Evolutionary conservation across 108 stramenopile species (phyloP), one percentile per base, ranked within the genome.

Genomic region (Bacterosira constricta): DNA sequence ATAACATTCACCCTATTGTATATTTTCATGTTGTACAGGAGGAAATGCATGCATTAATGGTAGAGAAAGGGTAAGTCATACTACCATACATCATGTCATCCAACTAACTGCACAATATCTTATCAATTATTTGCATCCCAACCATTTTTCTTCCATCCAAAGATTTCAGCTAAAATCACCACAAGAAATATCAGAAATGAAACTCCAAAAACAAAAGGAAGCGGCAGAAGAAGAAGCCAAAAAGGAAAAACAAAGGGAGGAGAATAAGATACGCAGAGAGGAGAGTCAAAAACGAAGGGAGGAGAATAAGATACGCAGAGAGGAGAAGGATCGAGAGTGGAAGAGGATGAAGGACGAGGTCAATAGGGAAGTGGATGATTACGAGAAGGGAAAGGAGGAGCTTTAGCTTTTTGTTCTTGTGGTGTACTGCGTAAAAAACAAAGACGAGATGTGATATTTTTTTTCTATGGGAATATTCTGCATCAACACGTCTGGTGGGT

Each of bases 21-120:
- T 66, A 5, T 69, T 37, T 15, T 34, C 9, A 2, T 47, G 46
- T 23, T 2, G 35, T 34, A 17, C 31, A 76, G 62, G 84, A 83
- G 46, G 86, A 89, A 58, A 82, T 89, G 76, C 84, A 86, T 60
- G 53, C 60, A 18, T 32, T 85, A 21, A 85, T 89, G 77, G 49
- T 85, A 9, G 82, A 86, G 21, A 86, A 89, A 55, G 88, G 85
- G 53, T 86, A 77, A 73, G 61, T 20, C 10, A 5, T 4, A 45
- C 44, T 4, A 45, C 1, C 15, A 11, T n/a, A n/a, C n/a, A n/a
- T n/a, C n/a, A n/a, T n/a, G n/a, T n/a, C n/a, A n/a, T n/a, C n/a
- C n/a, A n/a, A n/a, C n/a, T n/a, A n/a, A n/a, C n/a, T n/a, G n/a
- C n/a, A n/a, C n/a, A 7, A 29, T 54, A 42, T 34, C 17, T 5